Base-by-base conservation (phyloP, 805 yeast genomes). In the Yamadazyma laniorum region DNA sequence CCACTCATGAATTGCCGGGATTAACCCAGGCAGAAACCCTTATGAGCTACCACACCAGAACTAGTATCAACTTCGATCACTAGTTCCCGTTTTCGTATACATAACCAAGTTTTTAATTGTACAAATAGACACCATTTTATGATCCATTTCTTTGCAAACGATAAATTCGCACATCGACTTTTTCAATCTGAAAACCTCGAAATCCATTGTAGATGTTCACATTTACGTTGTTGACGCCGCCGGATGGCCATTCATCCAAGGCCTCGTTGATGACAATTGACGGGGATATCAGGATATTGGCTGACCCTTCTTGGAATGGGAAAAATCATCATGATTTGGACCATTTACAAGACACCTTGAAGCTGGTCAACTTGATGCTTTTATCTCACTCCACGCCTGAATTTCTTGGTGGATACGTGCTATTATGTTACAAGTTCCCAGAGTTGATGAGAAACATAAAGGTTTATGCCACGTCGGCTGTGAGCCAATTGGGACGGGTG, bases 391-490 rank as follows among this genome's bases (percentile, higher is more conserved):
- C 96, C 1, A 81, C 95, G 0, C 69, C 81, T 1, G 80, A 82
- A 33, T 89, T 80, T 53, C 50, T 87, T 2, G 93, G 97, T 17
- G 95, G 95, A 0, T 88, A 76, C 55, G 79, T 84, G 0, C 64
- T 80, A 28, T 57, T 93, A 18, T 77, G 86, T 47, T 60, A 70
- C 40, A 72, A 72, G 43, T 80, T 77, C 45, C 78, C 82, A 18
- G 61, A 65, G 4, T 61, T 87, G 17, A 58, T 68, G 67, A 66
- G 81, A 2, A 67, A 77, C 25, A 75, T 90, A 17, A 88, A 89
- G 2, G 83, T 84, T 0, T 93, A 85, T 56, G 79, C 97, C 0
- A 91, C 99, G 0, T 61, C 88, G n/a, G 98, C 99, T 0, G 85
- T 90, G 1, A 72, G 82, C 9, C 90, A 87, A 52, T 65, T 93